Base-by-base conservation (phyloP, 2,329 filamentous ascomycete genomes). In the Phaeosphaeriaceae sp. region DNA sequence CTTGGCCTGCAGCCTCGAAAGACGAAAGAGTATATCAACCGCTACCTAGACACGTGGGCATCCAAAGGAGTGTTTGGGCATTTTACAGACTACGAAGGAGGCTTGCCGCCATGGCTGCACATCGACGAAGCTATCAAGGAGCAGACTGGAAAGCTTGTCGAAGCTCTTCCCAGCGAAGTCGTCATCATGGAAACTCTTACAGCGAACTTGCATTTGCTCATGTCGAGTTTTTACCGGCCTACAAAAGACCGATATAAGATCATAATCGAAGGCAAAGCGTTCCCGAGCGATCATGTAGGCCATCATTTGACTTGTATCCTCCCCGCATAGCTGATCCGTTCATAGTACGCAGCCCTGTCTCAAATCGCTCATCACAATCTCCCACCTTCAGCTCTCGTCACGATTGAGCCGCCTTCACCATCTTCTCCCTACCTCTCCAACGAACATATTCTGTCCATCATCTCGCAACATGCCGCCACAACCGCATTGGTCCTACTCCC, bases 181-280 rank as follows among this genome's bases (percentile, higher is more conserved):
- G 91, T 92, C 52, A 86, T 93, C 50, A 97, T 97, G 93, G 91
- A 93, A 74, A 93, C 91, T 0, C 78, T 97, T 69, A 96, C 91
- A 1, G 87, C 85, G 21, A 96, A 96, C 75, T 75, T 96, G 58
- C 92, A 96, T 75, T 77, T 96, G 17, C 81, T 95, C 70, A 88
- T 96, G 88, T 89, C 90, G 7, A 91, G 89, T 77, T 96, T 96
- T 79, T 96, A 94, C 79, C 83, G 81, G 53, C 92, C 92, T 0
- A 89, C 84, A 0, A 78, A 80, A 48, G 80, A 85, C 71, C 83
- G 79, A 41, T 89, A 90, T 79, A 95, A 94, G 80, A 90, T 96
- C 62, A 90, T 96, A 52, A 83, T 94, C n/a, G 92, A 97, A 76
- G 91, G 91, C 77, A 93, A 93, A 72, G 92, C 93, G 0, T 97